phyloP scores from a whole-genome alignment of 2,329 filamentous ascomycete species.

The Cyclaneusma minus region DNA sequence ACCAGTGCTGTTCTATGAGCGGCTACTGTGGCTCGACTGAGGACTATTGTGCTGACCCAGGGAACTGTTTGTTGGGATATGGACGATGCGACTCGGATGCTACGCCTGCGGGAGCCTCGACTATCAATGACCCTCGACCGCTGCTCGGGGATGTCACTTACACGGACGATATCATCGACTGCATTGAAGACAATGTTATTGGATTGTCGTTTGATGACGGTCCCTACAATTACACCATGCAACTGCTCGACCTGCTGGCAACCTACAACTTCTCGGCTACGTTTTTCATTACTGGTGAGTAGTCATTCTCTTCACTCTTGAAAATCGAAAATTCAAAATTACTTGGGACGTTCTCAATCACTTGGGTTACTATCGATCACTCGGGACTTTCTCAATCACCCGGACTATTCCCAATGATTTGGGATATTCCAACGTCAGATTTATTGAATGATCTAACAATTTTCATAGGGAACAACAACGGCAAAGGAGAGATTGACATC shows the following conservation, averaged over 20 bases:
- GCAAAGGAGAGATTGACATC: slow-evolving; percentile 36
- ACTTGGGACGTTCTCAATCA: too few relatives aligned
- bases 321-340: too few relatives aligned
- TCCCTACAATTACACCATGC: slow-evolving; percentile 40
- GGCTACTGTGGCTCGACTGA: neutral
- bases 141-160: neutral
- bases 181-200: slow-evolving; percentile 18
- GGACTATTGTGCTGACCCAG: neutral
- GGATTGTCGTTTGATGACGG: slow-evolving; percentile 53
- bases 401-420: too few relatives aligned
- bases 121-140: neutral
- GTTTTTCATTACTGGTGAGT: slow-evolving; percentile 51
- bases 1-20: neutral
- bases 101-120: neutral
- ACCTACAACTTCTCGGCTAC: slow-evolving; percentile 46
- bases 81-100: neutral
- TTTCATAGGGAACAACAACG: slow-evolving; percentile 38
- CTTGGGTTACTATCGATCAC: too few relatives aligned
- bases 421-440: too few relatives aligned
- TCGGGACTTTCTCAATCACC: too few relatives aligned
- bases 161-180: neutral
- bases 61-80: neutral
- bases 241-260: slow-evolving; percentile 43
- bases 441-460: too few relatives aligned
- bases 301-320: too few relatives aligned